A percentile compares a stretch with the other conserved stretches of the same genome.
Conservation (phyloP, 176 grass and related monocot species). For the Oryza glaberrima region DNA sequence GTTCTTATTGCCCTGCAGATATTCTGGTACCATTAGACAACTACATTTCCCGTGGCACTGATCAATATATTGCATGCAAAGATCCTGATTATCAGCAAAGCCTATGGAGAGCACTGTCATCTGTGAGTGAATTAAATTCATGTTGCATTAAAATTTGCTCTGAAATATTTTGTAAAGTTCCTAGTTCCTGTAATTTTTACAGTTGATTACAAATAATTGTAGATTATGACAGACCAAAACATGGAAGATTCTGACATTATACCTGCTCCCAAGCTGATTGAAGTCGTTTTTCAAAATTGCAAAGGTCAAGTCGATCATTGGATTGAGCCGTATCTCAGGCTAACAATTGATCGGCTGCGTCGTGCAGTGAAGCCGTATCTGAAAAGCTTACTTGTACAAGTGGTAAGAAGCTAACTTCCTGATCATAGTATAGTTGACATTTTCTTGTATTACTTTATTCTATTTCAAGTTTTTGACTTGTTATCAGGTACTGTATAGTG, state of each 20-base stretch:
- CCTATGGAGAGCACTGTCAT: constrained; percentile 78
- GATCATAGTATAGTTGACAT: constrained; percentile 5
- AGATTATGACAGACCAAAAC: constrained; percentile 79
- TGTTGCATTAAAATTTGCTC: constrained; percentile 25
- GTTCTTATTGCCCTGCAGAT: constrained; percentile 54
- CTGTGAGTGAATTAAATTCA: constrained; percentile 54
- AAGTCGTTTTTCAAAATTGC: constrained; percentile 94
- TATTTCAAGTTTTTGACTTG: neutral
- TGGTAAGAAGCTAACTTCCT: constrained; percentile 51
- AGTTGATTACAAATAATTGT: constrained; percentile 14
- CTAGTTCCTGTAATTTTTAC: constrained; percentile 38
- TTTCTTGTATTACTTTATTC: constrained; percentile 28
- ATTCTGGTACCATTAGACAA: constrained; percentile 96
- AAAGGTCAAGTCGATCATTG: constrained; percentile 92
- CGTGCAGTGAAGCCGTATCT: constrained; percentile 62
- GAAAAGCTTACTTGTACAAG: constrained; percentile 84
- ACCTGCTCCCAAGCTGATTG: constrained; percentile 81
- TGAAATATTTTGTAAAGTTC: constrained; percentile 9
- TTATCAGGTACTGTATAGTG: neutral
- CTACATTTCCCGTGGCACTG: constrained; percentile 78
- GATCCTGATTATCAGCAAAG: constrained; percentile 88
- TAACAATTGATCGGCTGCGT: constrained; percentile 71
- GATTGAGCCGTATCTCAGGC: constrained; percentile 84
- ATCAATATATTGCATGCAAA: constrained; percentile 82
- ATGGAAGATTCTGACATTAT: constrained; percentile 96